Evolutionary conservation across 371 early-diverging fungal species (phyloP), one percentile per base, ranked within the genome.

Genomic region (Mortierella sp.): DNA sequence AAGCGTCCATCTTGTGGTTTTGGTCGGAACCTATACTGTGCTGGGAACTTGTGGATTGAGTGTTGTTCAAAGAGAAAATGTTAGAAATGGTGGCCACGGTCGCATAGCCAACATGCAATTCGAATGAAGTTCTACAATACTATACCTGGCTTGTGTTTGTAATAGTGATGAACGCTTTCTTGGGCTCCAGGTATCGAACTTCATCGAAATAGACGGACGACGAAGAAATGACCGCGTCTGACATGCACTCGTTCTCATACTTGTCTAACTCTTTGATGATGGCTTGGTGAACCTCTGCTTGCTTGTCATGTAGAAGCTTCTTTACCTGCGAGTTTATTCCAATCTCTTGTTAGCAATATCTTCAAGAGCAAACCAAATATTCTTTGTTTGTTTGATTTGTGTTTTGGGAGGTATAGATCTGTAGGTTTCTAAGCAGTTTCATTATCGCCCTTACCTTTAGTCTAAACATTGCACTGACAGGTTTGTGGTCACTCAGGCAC

Each of bases 401-500:
- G 11, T n/a, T 11, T 37, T 64, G 44, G 37, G 16, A 67, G 6
- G 52, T 19, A 18, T 15, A 29, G 26, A 26, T 61, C 56, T 44
- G 11, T 48, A 16, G 25, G 26, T 26, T 1, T 4, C 30, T 21
- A 43, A 14, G 18, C 21, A 16, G 6, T 0, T 23, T 15, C 37
- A 37, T 47, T n/a, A 58, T 44, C 47, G 61, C 18, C 18, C 59
- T 59, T 60, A 85, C 85, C 81, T 88, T 86, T 16, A 89, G 58
- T 16, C 80, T 80, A 65, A 97, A 88, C 1, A 87, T 53, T 0
- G 94, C 94, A 19, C 85, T 85, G 15, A 98, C 97, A 2, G 99
- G 98, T 66, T 96, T 97, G 83, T 98, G 99, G 75, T 98, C 99
- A 57, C 96, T 95, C 30, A 87, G 70, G 60, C 81, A 84, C 70